phyloP scores from a whole-genome alignment of 73 alveolate genomes.

The Blepharisma japonicum region DNA sequence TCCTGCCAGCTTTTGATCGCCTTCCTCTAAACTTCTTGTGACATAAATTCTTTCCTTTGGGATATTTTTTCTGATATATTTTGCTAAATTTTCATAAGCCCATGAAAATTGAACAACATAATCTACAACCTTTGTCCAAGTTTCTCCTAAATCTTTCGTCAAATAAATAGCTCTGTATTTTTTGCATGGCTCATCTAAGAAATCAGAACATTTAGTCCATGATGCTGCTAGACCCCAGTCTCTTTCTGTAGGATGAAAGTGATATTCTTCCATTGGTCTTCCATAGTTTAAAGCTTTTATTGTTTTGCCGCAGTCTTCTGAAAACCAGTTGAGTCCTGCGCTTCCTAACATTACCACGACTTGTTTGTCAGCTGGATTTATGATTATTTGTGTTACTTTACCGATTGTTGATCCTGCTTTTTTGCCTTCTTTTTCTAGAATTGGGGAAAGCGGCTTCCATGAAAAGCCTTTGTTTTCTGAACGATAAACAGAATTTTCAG shows the following conservation, averaged over 20 bases:
- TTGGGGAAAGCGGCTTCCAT: constrained; percentile 59
- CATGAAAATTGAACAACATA: constrained; percentile 84
- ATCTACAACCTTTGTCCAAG: constrained; percentile 64
- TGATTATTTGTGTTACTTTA: constrained; percentile 53
- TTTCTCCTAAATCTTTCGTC: constrained; percentile 81
- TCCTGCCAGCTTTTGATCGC: constrained; percentile 40
- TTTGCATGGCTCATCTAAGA: constrained; percentile 61
- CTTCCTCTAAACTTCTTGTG: constrained; percentile 44
- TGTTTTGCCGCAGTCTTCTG: constrained; percentile 84
- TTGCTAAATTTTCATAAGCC: constrained; percentile 50
- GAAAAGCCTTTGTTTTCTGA: constrained; percentile 73
- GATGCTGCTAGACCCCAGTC: constrained; percentile 83
- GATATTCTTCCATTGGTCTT: constrained; percentile 71
- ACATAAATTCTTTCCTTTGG: constrained; percentile 50
- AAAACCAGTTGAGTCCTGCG: constrained; percentile 73
- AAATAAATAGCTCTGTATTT: constrained; percentile 64
- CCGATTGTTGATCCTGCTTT: constrained; percentile 37
- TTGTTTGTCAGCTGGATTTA: constrained; percentile 66
- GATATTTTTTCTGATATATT: constrained; percentile 27
- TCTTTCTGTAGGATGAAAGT: constrained; percentile 83
- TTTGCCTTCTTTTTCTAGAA: constrained; percentile 41
- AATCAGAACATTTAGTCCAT: constrained; percentile 69
- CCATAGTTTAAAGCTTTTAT: constrained; percentile 69
- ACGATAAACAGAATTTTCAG: constrained; percentile 59
- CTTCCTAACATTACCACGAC: constrained; percentile 74